A percentile compares a stretch with the other conserved stretches of the same genome.
Conservation (phyloP, 352 stramenopile species). For the Pythium sukuiense region DNA sequence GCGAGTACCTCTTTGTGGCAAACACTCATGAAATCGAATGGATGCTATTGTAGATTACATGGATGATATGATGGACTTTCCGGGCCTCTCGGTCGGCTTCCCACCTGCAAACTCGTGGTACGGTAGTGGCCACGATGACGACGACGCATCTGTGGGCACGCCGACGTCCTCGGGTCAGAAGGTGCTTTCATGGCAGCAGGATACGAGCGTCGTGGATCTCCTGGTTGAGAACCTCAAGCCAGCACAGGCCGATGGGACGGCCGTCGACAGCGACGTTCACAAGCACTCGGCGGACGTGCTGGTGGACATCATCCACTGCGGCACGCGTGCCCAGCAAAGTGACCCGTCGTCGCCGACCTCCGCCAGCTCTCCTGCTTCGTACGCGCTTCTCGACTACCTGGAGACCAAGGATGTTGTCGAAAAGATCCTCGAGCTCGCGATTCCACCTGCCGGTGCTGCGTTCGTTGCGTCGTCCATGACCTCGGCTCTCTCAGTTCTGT, state of each 20-base stretch:
- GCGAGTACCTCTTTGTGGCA: not conserved
- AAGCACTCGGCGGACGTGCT: slow-evolving; percentile 83
- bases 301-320: slow-evolving; percentile 86
- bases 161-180: slow-evolving; percentile 67
- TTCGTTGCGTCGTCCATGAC: slow-evolving; percentile 75
- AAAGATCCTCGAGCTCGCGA: slow-evolving; percentile 59
- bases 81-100: slow-evolving; percentile 73
- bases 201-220: slow-evolving; percentile 69
- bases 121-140: slow-evolving; percentile 57
- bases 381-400: slow-evolving; percentile 75
- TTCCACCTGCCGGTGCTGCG: slow-evolving; percentile 36
- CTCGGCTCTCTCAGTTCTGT: slow-evolving; percentile 73
- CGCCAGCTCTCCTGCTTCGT: slow-evolving; percentile 51
- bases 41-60: slow-evolving; percentile 54
- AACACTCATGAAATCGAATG: not conserved
- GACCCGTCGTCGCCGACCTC: slow-evolving; percentile 65
- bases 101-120: slow-evolving; percentile 78
- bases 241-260: slow-evolving; percentile 29
- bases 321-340: slow-evolving; percentile 69
- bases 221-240: slow-evolving; percentile 57
- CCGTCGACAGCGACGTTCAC: slow-evolving; percentile 72
- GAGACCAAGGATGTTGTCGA: slow-evolving; percentile 75
- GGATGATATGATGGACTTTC: slow-evolving; percentile 87
- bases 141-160: slow-evolving; percentile 63
- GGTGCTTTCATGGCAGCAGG: slow-evolving; percentile 70